Evolutionary conservation across 495 filamentous ascomycete genomes (phyloP), one percentile per base, ranked within the genome.

Genomic region (Annulohypoxylon stygium): DNA sequence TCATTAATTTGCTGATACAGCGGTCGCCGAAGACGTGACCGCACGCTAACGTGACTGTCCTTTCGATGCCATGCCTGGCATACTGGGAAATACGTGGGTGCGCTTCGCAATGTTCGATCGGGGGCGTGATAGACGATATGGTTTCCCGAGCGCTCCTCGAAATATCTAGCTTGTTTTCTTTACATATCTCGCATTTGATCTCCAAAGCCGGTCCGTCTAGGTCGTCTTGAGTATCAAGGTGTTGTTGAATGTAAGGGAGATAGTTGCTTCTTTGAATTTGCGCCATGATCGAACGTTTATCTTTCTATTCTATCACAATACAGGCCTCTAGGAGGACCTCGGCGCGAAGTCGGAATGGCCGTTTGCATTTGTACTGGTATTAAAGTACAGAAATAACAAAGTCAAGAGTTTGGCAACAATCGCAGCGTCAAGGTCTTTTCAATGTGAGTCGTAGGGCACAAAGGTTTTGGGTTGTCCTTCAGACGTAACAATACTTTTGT

Each of bases 1-100:
- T 18, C 30, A 62, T 18, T 4, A 75, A 14, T 25, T 64, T 50
- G 10, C 73, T 51, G 10, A 76, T 58, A 55, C 76, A 78, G n/a
- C 71, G 69, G 43, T 76, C 74, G 51, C 76, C 76, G 18, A 78
- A 75, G n/a, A 78, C 59, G 33, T 78, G 76, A 2, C 76, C 76
- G 47, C 74, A 76, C 9, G 74, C 67, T 3, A 76, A 70, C 8
- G 67, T 48, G 9, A 75, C 69, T 0, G 75, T 75, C 10, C 71
- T 69, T 39, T 78, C 76, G 16, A 76, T 61, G 1, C 67, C 74
- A 16, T 75, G 68, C 30, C 39, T 66, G 26, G 68, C 30, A n/a
- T 74, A 69, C 0, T 51, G 37, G 16, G 25, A 25, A 11, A 76
- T 50, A 41, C 63, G 58, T 11, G 39, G 34, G 45, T 66, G 37